These are phyloP conservation scores for Colletotrichum siamense DNA, from an alignment of 2,329 filamentous ascomycete genomes.

Conservation along the genomic window DNA sequence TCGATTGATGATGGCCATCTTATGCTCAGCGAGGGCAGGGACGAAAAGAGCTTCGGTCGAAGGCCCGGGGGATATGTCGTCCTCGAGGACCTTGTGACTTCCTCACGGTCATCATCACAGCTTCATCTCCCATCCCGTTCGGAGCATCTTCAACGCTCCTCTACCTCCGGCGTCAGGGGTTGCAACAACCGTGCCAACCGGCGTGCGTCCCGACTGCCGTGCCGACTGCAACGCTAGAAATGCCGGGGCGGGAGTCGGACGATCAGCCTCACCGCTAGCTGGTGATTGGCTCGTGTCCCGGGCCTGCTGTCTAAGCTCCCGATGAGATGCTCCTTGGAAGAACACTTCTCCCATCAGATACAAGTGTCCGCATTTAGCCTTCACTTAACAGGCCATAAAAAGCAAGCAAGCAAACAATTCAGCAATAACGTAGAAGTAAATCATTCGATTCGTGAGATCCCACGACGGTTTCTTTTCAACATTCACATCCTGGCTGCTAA, in stretches of 20 bases:
- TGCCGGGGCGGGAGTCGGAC: neutral
- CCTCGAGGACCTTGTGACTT: no score
- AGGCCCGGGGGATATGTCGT: no score
- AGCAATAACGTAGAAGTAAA: no score
- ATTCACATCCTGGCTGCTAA: neutral
- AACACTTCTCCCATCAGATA: no score
- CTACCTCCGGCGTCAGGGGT: neutral
- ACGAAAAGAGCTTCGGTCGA: no score
- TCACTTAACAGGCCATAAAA: no score
- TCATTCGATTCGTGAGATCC: no score
- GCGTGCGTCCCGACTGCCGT: neutral
- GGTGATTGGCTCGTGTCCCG: neutral
- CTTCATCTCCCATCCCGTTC: neutral
- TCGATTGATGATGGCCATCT: accelerated
- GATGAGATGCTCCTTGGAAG: neutral
- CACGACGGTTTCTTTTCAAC: neutral
- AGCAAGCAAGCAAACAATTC: no score
- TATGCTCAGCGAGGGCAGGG: no score
- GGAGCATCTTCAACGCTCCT: neutral
- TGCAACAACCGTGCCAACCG: neutral
- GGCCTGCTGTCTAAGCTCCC: neutral
- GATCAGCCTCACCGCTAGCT: accelerated
- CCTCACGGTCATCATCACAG: accelerated
- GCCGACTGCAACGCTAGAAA: accelerated
- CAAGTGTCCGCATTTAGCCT: no score